phyloP scores from a whole-genome alignment of 768 basidiomycete genomes.

The Suillus americanus region DNA sequence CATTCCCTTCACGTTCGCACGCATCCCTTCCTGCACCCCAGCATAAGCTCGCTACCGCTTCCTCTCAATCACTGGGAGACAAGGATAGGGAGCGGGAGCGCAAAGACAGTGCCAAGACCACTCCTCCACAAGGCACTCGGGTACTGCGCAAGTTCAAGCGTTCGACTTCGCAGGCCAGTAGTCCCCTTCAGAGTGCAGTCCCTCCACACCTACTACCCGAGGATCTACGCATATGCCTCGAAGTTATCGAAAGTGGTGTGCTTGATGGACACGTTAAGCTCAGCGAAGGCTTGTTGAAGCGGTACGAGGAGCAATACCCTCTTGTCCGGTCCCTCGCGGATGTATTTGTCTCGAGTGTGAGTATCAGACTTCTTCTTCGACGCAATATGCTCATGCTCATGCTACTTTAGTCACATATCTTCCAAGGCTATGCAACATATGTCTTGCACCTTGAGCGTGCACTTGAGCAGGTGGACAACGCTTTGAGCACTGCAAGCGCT shows the following conservation, averaged over 20 bases:
- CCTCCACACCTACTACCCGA: conserved; percentile 84
- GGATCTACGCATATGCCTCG: conserved; percentile 81
- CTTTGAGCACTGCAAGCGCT: conserved; percentile 57
- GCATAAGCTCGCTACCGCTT: conserved; percentile 54
- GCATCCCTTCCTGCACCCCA: conserved; percentile 71
- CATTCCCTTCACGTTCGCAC: conserved; percentile 80
- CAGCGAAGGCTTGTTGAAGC: conserved; percentile 79
- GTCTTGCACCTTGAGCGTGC: conserved; percentile 94
- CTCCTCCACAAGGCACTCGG: conserved; percentile 37
- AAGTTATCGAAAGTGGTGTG: conserved; percentile 84
- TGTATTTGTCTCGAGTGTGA: conserved; percentile 91
- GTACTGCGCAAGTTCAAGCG: conserved; percentile 71
- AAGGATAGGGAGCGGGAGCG: conserved; percentile 47
- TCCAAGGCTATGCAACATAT: conserved; percentile 91
- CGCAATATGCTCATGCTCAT: conserved; percentile 7
- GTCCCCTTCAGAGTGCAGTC: conserved; percentile 49
- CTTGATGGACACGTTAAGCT: conserved; percentile 87
- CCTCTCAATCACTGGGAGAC: conserved; percentile 71
- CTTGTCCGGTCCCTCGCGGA: conserved; percentile 91
- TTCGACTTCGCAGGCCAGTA: conserved; percentile 53
- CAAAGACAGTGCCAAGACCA: conserved; percentile 40
- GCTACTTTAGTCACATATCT: conserved; percentile 75
- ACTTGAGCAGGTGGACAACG: conserved; percentile 82
- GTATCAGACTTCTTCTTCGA: conserved; percentile 29
- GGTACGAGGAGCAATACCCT: conserved; percentile 95